Base-by-base conservation (phyloP, 768 basidiomycete genomes). In the Lentinula sp. region DNA sequence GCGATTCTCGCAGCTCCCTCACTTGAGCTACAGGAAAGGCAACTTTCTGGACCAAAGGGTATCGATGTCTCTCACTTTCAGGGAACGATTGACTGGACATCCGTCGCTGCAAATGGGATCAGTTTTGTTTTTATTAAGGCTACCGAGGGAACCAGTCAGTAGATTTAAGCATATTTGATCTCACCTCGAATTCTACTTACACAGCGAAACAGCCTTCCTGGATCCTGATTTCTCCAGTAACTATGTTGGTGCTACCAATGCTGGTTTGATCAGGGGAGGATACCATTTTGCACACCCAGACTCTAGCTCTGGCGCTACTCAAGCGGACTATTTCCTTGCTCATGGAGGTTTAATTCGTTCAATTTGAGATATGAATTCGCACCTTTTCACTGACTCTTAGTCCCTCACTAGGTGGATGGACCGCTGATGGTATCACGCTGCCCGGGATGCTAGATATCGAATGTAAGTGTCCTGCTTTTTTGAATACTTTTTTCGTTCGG, bases 361-460 rank as follows among this genome's bases (percentile, higher is more conserved):
- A 42, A n/a, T 61, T 28, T 4, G 35, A 6, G 28, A 2, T 28
- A 3, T 28, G 2, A 28, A 28, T 28, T 0, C 28, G 3, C 3
- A 28, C 28, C 3, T 28, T 3, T 28, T 2, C 28, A 39, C 39
- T 18, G 35, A 37, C 8, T n/a, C 21, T 18, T 43, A 59, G n/a
- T 55, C 43, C 10, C 9, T 10, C 21, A 42, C 10, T 51, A 78
- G 79, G 82, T 64, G 82, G 80, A 11, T 85, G 83, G 83, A 77
- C 76, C 35, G 68, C 68, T 1, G 83, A 86, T 62, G 83, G 81
- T 2, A 80, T 75, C 37, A 87, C 86, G 42, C 83, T 86, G 15
- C 85, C 87, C 28, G 85, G 85, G 10, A 82, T 82, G 5, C 69
- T 87, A 10, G 86, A 87, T 63, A 81, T 88, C 57, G 84, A 88